Percentiles rank a stretch among this genome's conserved stretches.
phyloP scores from a whole-genome alignment of 2,329 filamentous ascomycete genomes.

The Grosmannia clavigera region DNA sequence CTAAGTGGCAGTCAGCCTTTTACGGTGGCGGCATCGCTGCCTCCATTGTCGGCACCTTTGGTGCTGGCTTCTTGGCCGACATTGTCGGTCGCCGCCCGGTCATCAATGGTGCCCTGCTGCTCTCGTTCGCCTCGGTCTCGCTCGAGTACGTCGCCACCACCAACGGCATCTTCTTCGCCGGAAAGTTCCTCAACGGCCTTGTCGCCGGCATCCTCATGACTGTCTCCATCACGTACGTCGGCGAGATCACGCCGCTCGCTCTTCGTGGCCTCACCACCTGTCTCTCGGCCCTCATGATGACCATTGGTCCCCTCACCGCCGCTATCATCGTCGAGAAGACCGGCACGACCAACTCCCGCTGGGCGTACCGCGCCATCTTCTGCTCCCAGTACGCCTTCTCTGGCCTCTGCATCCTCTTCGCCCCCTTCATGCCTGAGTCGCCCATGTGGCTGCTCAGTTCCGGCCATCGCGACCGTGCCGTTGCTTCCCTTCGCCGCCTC shows the following conservation, averaged over 20 bases:
- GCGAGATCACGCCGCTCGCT: slow-evolving; percentile 12
- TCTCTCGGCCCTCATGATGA: slow-evolving; percentile 11
- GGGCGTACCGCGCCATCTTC: slow-evolving; percentile 20
- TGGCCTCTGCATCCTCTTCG: slow-evolving; percentile 8
- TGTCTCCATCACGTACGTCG: slow-evolving; percentile 10
- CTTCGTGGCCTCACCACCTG: slow-evolving; percentile 15
- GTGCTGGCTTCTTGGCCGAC: slow-evolving; percentile 21
- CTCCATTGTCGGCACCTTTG: slow-evolving; percentile 18
- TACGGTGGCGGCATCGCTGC: slow-evolving; percentile 22
- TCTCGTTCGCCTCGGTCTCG: slow-evolving; percentile 22
- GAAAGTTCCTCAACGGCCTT: slow-evolving; percentile 26
- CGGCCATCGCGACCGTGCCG: slow-evolving; percentile 26
- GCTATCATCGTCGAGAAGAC: slow-evolving; percentile 14
- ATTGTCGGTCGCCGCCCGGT: slow-evolving; percentile 20
- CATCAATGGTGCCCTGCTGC: slow-evolving; percentile 17
- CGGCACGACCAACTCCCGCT: slow-evolving; percentile 12
- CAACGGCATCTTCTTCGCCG: slow-evolving; percentile 23
- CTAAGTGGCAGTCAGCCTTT: slow-evolving; percentile 26
- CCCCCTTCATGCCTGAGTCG: slow-evolving; percentile 12
- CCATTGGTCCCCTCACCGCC: slow-evolving; percentile 12
- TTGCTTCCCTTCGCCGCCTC: slow-evolving; percentile 25
- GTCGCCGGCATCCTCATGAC: slow-evolving; percentile 12
- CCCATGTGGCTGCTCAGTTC: slow-evolving; percentile 21
- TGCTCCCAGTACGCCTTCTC: slow-evolving; percentile 16
- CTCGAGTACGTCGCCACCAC: slow-evolving; percentile 23